phyloP scores from a whole-genome alignment of 2,329 filamentous ascomycete species.

The Pleoardoris graminearum region DNA sequence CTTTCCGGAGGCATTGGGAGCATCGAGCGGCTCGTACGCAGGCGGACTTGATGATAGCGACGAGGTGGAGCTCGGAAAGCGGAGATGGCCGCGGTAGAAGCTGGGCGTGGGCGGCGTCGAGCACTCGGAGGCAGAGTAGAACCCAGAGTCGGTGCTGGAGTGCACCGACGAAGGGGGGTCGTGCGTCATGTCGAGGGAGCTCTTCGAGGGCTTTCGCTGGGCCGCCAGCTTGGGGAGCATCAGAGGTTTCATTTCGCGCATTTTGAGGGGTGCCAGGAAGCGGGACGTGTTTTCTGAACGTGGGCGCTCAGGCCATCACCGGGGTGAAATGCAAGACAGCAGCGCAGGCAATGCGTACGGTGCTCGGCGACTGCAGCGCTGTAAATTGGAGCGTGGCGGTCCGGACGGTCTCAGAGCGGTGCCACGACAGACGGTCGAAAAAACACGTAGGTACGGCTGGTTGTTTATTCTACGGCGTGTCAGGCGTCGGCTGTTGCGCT shows the following conservation, averaged over 20 bases:
- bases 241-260: constrained; percentile 47
- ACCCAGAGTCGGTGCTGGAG: constrained; percentile 42
- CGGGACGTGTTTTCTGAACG: constrained; percentile 36
- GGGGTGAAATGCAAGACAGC: constrained; percentile 21
- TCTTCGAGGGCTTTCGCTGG: constrained; percentile 41
- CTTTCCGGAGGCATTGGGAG: constrained; percentile 65
- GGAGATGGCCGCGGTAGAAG: constrained; percentile 67
- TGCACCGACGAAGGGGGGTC: constrained; percentile 39
- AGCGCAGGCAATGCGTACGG: constrained; percentile 15
- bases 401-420: constrained; percentile 38
- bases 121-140: constrained; percentile 64
- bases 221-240: constrained; percentile 46
- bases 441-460: constrained; percentile 41
- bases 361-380: constrained; percentile 1
- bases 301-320: constrained; percentile 39
- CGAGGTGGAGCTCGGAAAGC: constrained; percentile 75
- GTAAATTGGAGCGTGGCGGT: constrained; percentile 28
- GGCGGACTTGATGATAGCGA: constrained; percentile 66
- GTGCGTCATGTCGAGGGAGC: constrained; percentile 38
- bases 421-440: constrained; percentile 38
- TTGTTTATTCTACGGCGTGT: constrained; percentile 32
- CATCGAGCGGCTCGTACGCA: constrained; percentile 55
- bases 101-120: constrained; percentile 72
- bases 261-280: constrained; percentile 24
- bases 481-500: constrained; percentile 25